Evolutionary conservation across 2,329 filamentous ascomycete genomes (phyloP).

Genomic region (Chaetomium sp.): DNA sequence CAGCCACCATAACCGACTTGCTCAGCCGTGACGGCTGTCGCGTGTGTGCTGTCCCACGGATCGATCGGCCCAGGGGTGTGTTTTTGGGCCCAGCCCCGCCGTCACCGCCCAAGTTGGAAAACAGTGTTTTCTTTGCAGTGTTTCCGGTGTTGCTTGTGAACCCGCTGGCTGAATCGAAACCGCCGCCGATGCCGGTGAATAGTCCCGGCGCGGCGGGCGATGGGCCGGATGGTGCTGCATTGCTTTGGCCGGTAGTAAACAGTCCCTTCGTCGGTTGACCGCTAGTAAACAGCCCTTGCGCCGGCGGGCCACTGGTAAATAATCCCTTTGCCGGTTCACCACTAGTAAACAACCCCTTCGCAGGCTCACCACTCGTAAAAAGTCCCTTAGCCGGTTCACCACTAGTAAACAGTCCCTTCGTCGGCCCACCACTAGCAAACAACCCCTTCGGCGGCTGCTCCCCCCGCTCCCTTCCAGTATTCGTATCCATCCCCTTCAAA

Average conservation of each 20-base stretch:
- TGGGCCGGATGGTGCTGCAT: neutral
- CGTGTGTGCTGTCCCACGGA: slow-evolving; percentile 22
- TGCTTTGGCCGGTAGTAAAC: neutral
- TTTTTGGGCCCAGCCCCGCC: neutral
- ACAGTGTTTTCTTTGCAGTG: neutral
- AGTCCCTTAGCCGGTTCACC: neutral
- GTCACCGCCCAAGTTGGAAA: neutral
- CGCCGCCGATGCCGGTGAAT: slow-evolving; percentile 11
- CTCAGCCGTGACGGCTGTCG: slow-evolving; percentile 47
- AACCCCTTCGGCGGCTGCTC: neutral
- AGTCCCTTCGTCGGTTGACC: neutral
- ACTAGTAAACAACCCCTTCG: neutral
- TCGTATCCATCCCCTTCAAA: slow-evolving; percentile 32
- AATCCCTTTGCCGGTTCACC: neutral
- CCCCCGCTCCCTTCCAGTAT: neutral
- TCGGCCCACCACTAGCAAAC: neutral
- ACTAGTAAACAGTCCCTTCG: neutral
- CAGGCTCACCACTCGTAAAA: neutral
- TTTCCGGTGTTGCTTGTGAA: neutral
- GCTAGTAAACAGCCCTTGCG: neutral
- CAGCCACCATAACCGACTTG: slow-evolving; percentile 33
- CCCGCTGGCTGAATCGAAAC: slow-evolving; percentile 1
- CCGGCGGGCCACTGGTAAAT: neutral
- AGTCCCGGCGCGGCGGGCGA: neutral
- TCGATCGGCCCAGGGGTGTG: slow-evolving; percentile 30